Percentiles rank a stretch among this genome's conserved stretches.
Conservation (phyloP, 352 stramenopile genomes). For the Thraustochytrium striatum region DNA sequence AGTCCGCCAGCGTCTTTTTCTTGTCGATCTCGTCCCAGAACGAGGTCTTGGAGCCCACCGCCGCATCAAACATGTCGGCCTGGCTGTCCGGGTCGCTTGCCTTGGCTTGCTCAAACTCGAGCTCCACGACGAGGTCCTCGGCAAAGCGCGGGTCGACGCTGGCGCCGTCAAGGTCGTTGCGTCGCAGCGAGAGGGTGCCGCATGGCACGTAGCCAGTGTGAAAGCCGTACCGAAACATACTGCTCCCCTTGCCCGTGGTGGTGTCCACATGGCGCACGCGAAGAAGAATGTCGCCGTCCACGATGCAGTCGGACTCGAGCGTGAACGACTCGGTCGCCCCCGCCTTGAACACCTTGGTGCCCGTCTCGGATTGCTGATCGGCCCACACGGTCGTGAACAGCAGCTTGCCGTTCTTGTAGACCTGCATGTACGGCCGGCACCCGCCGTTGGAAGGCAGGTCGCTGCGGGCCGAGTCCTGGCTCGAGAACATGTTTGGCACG, state of each 20-base stretch:
- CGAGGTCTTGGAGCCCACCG: background rate
- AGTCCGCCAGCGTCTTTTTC: conserved; percentile 18
- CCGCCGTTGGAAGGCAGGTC: conserved; percentile 57
- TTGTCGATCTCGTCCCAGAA: conserved; percentile 41
- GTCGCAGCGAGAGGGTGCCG: conserved; percentile 89
- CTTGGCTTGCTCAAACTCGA: conserved; percentile 90
- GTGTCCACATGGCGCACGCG: conserved; percentile 87
- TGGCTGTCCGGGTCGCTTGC: too few relatives aligned
- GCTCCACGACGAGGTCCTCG: conserved; percentile 91
- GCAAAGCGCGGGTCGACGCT: conserved; percentile 85
- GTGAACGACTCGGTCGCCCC: conserved; percentile 76
- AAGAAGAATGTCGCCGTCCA: conserved; percentile 94
- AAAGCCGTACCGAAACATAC: conserved; percentile 95
- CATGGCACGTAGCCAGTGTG: conserved; percentile 96
- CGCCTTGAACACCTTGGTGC: conserved; percentile 81
- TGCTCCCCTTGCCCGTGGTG: conserved; percentile 66
- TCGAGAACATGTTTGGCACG: conserved; percentile 26
- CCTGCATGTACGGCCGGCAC: conserved; percentile 94
- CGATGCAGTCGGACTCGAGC: conserved; percentile 89
- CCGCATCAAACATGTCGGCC: conserved; percentile 37
- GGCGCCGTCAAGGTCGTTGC: conserved; percentile 90
- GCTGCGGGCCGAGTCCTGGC: background rate
- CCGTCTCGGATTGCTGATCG: conserved; percentile 65
- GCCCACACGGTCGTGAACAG: conserved; percentile 87
- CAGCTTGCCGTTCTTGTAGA: conserved; percentile 93